Percentiles rank a stretch among this genome's conserved stretches.
phyloP scores from a whole-genome alignment of 2,329 filamentous ascomycete genomes.

The Simplicillium aogashimaense region DNA sequence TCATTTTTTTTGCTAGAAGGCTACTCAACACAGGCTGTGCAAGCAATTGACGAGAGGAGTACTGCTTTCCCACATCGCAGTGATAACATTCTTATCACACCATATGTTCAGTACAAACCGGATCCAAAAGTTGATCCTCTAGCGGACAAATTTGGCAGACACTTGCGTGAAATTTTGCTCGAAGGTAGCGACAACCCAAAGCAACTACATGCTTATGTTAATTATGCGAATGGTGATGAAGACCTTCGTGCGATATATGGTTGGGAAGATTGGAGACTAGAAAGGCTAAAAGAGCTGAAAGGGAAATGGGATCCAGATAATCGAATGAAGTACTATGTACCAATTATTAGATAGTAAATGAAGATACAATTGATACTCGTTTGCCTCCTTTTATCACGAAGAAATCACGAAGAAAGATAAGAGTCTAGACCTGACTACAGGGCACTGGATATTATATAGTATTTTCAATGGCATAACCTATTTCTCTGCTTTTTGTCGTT shows the following conservation, averaged over 20 bases:
- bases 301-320: constrained; percentile 31
- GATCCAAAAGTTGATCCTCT: constrained; percentile 3
- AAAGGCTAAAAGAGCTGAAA: constrained; percentile 22
- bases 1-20: constrained; percentile 43
- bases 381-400: no score
- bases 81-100: constrained; percentile 4
- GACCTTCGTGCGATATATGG: no score
- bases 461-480: no score
- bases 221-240: no score
- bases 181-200: constrained; percentile 5
- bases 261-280: no score
- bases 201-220: no score
- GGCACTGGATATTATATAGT: no score
- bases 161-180: constrained; percentile 11
- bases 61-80: constrained; percentile 36
- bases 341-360: constrained; percentile 7
- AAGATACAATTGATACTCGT: no score
- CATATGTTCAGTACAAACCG: constrained; percentile 17
- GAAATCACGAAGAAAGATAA: no score
- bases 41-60: constrained; percentile 19
- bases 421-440: no score
- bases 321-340: constrained; percentile 15
- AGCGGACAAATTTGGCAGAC: background rate
- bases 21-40: constrained; percentile 35
- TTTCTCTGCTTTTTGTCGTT: no score